Evolutionary conservation across 345 rosid genomes (phyloP).

Genomic region (Sisymbrium altissimum): DNA sequence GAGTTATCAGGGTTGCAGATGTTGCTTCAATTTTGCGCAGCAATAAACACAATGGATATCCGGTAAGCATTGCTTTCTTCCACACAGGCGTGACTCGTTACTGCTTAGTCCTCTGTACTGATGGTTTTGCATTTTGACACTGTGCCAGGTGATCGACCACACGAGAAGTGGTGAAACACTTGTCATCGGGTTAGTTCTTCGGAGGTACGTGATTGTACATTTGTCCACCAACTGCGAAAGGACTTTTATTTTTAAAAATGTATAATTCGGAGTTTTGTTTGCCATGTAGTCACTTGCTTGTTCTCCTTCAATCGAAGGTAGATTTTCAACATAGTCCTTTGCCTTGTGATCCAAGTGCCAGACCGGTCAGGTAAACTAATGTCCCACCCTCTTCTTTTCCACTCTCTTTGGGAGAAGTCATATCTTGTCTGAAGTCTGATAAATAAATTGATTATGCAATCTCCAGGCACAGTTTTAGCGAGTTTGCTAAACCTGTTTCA

Average conservation of each 20-base stretch:
- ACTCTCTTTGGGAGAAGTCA: not conserved
- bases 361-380: conserved; percentile 47
- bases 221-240: conserved; percentile 8
- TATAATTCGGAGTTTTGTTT: conserved; percentile 18
- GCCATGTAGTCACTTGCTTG: conserved; percentile 80
- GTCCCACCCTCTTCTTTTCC: not conserved
- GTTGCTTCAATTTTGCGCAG: conserved; percentile 72
- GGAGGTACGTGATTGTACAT: conserved; percentile 54
- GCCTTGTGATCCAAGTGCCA: conserved; percentile 61
- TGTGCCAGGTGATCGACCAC: conserved; percentile 79
- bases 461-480: conserved; percentile 81
- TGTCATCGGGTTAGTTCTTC: conserved; percentile 89
- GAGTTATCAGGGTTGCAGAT: conserved; percentile 85
- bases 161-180: conserved; percentile 83
- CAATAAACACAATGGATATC: conserved; percentile 91
- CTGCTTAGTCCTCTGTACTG: conserved; percentile 1
- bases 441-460: conserved; percentile 5
- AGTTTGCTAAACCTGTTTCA: conserved; percentile 91
- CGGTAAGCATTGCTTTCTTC: conserved; percentile 47
- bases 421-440: conserved; percentile 17
- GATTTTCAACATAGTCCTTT: conserved; percentile 97
- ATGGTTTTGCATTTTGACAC: conserved; percentile 2
- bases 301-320: conserved; percentile 89
- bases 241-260: not conserved
- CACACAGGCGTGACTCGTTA: not conserved